A percentile compares a stretch with the other conserved stretches of the same genome.
These are phyloP conservation scores for Spergularia azorica DNA, from an alignment of 179 eudicot genomes.

Conservation along the genomic window DNA sequence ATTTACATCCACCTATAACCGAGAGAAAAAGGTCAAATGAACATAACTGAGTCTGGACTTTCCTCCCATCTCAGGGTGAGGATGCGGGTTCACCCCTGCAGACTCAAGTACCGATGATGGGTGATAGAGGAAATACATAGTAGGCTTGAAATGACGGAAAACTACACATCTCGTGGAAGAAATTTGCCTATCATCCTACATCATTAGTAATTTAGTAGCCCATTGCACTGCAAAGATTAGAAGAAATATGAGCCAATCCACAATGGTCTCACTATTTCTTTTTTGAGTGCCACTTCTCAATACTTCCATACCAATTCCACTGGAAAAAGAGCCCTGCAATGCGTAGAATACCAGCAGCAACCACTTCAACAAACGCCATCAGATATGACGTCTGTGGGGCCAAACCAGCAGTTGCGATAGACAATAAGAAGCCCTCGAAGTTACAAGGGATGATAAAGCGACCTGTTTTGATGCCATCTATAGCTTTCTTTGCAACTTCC, in stretches of 20 bases:
- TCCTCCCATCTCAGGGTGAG: no score
- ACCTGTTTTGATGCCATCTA: constrained; percentile 67
- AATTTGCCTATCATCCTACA: not conserved
- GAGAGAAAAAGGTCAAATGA: no score
- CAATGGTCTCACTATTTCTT: constrained; percentile 33
- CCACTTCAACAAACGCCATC: constrained; percentile 86
- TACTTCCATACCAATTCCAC: constrained; percentile 72
- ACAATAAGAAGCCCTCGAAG: constrained; percentile 60
- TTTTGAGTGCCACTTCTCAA: constrained; percentile 65
- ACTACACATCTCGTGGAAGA: not conserved
- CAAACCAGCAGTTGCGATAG: constrained; percentile 76
- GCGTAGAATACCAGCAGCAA: constrained; percentile 59
- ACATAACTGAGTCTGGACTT: no score
- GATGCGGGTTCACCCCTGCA: no score
- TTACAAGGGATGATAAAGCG: constrained; percentile 76
- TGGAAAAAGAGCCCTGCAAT: constrained; percentile 62
- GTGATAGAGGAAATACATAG: no score
- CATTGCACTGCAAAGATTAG: not conserved
- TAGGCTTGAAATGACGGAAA: no score
- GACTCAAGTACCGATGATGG: no score
- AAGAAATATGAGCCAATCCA: not conserved
- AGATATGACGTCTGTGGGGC: constrained; percentile 79
- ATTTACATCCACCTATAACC: no score
- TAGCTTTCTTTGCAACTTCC: constrained; percentile 78
- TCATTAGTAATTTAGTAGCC: no score